Evolutionary conservation across 306 rosid genomes (phyloP).

Genomic region (Quercus engelmannii): DNA sequence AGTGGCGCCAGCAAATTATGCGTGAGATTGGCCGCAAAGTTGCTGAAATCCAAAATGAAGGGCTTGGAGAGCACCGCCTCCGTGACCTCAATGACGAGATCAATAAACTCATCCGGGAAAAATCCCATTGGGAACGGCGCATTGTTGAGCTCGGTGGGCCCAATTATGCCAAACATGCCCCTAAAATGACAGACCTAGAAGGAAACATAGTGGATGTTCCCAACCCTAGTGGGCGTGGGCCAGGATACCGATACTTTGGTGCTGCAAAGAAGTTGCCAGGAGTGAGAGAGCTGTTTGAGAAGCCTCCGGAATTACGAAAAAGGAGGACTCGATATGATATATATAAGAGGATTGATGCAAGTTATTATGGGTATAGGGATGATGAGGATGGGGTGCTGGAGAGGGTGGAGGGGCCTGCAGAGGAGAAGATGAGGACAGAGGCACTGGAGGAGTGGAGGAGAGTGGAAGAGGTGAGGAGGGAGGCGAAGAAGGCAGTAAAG

Average conservation of each 20-base stretch:
- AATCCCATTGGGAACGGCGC: constrained; percentile 84
- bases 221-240: constrained; percentile 91
- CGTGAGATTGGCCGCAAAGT: constrained; percentile 95
- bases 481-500: constrained; percentile 77
- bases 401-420: constrained; percentile 64
- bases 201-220: constrained; percentile 96
- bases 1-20: constrained; percentile 92
- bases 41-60: constrained; percentile 97
- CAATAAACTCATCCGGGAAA: constrained; percentile 80
- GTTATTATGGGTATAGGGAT: constrained; percentile 86
- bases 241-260: constrained; percentile 85
- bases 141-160: constrained; percentile 88
- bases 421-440: constrained; percentile 55
- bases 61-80: constrained; percentile 94
- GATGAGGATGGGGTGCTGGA: constrained; percentile 85
- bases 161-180: constrained; percentile 54
- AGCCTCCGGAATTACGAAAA: constrained; percentile 82
- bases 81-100: constrained; percentile 96
- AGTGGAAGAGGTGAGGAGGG: constrained; percentile 69
- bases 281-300: constrained; percentile 77
- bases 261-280: constrained; percentile 91
- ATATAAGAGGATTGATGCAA: constrained; percentile 76
- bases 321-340: constrained; percentile 85
- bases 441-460: constrained; percentile 73
- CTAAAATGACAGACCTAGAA: constrained; percentile 92